Base-by-base conservation (phyloP, 106 monocot species). In the Allium fistulosum region DNA sequence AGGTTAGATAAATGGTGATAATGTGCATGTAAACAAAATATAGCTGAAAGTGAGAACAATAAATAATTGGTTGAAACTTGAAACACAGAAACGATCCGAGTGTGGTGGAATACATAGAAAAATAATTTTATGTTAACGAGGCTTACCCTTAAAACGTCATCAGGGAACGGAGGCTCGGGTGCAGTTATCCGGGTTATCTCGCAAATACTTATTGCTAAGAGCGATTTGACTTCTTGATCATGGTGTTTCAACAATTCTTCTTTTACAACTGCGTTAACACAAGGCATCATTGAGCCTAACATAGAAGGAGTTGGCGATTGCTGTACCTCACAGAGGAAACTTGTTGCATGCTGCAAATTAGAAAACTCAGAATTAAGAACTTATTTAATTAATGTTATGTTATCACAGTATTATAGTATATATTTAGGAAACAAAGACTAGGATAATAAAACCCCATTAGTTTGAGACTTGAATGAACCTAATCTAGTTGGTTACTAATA, bases 101-200 rank as follows among this genome's bases (percentile, higher is more conserved):
- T 37, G 37, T 37, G 37, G 5, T 37, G 37, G 37, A 4, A 37
- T 37, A 37, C 37, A 37, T 37, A 37, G 37, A 37, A 37, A 37
- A 37, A 37, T 4, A 37, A 37, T 22, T 22, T 22, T 22, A 37
- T 4, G 37, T 2, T 4, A 37, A 37, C 2, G 37, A 37, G 37
- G 37, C 37, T 13, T 84, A 90, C 97, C 92, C 72, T 86, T 63
- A 97, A 67, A 78, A 90, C 77, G 76, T 99, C 93, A 72, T 99
- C 97, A 76, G 74, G 81, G 59, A 90, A 99, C 53, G 97, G 97
- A 75, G 92, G 85, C 74, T 99, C 93, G 22, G 97, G 97, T 49
- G 97, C 97, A 48, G 97, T 99, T 63, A 99, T 90, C 59, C 97
- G 70, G 11, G 90, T 93, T 57, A 99, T 93, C 66, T 99, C 97